phyloP scores from a whole-genome alignment of 202 grass and related monocot genomes.

The Alloteropsis angusta region DNA sequence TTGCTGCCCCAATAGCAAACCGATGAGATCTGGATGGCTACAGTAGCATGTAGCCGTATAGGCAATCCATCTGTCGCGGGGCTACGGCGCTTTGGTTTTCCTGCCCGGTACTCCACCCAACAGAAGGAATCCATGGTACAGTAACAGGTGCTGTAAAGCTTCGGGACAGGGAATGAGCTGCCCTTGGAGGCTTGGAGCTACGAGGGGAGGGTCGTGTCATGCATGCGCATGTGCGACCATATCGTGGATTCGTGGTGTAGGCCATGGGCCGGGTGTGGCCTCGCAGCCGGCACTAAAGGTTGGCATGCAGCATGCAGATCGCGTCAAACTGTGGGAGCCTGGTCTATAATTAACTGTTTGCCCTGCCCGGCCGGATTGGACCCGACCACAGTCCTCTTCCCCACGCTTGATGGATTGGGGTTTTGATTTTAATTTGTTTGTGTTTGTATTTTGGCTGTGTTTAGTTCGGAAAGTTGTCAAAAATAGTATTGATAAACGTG shows the following conservation, averaged over 20 bases:
- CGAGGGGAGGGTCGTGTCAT: too few relatives aligned
- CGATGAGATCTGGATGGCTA: background rate
- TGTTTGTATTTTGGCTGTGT: background rate
- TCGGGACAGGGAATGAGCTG: background rate
- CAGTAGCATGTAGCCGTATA: background rate
- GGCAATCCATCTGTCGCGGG: background rate
- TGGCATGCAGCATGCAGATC: background rate
- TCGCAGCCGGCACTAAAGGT: too few relatives aligned
- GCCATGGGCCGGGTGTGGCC: background rate
- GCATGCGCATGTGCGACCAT: background rate
- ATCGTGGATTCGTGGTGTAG: background rate
- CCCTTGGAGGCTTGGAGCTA: background rate
- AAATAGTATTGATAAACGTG: too few relatives aligned
- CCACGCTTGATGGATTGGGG: background rate
- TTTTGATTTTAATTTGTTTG: slow-evolving; percentile 12
- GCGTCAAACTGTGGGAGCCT: slow-evolving; percentile 21
- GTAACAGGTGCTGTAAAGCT: slow-evolving; percentile 11
- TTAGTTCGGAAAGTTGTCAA: too few relatives aligned
- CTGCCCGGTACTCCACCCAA: slow-evolving; percentile 1
- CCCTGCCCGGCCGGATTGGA: slow-evolving; percentile 26
- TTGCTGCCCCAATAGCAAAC: background rate
- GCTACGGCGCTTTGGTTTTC: background rate
- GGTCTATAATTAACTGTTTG: slow-evolving; percentile 25
- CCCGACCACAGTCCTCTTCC: background rate
- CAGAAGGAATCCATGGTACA: slow-evolving; percentile 21